Evolutionary conservation across 129 eudicot genomes (phyloP), one percentile per base, ranked within the genome.

Genomic region (Flaveria robusta): DNA sequence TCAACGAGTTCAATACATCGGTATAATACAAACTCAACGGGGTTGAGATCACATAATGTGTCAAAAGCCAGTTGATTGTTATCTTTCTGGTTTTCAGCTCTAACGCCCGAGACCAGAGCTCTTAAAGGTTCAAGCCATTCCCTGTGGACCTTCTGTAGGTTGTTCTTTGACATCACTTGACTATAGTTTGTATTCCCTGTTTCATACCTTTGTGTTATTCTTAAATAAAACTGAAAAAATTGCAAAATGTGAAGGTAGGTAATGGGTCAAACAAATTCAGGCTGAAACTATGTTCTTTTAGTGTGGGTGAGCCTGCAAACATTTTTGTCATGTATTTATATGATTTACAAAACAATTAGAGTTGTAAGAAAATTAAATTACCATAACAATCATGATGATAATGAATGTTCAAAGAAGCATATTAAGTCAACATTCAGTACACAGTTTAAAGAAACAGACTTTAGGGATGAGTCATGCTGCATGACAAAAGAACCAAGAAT

Each of bases 1-100:
- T 95, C 97, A 16, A 89, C 89, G 7, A 95, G 99, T 75, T 95
- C 99, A 72, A 95, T 86, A 82, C 99, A 95, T 34, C 94, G 89
- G 46, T 86, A 81, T 62, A 95, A 77, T 67, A 95, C 99, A 52
- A 95, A 73, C 83, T 95, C 92, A 13, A 95, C 45, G 10, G 97
- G 99, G 80, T 95, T 91, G 47, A 95, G 75, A 9, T 86, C 92
- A 77, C 94, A 89, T 18, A 78, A n/a, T 11, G 75, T 49, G 67
- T 85, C 92, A 34, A 72, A 15, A 20, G 83, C 82, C 9, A 75
- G 54, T 70, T 82, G 71, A 41, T 82, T 74, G 26, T 60, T 15
- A 26, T 86, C 86, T 46, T 60, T 71, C 34, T 78, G 84, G 73
- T 55, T 83, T 75, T 86, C 92, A 43, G 90, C 93, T 16, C 74